Conservation (phyloP, 805 yeast species). For the Candida verbasci region DNA sequence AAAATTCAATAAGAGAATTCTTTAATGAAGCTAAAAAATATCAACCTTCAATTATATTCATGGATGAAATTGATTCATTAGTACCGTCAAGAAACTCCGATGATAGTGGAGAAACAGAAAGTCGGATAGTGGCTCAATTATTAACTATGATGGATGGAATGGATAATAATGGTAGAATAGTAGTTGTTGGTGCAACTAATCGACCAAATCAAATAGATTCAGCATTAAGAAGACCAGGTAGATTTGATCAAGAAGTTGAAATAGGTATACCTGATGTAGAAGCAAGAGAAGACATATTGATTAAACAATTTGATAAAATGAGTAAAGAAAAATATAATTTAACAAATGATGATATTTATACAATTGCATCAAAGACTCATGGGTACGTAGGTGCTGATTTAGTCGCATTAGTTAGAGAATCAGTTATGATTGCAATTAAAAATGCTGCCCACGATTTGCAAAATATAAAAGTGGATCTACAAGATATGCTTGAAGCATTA, state of each 20-base stretch:
- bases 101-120: slow-evolving; percentile 86
- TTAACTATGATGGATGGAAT: slow-evolving; percentile 78
- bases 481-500: slow-evolving; percentile 69
- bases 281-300: slow-evolving; percentile 70
- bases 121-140: slow-evolving; percentile 84
- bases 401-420: slow-evolving; percentile 80
- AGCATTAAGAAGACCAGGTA: slow-evolving; percentile 78
- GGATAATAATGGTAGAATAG: slow-evolving; percentile 60
- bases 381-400: slow-evolving; percentile 98
- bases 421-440: slow-evolving; percentile 81
- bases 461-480: slow-evolving; percentile 43
- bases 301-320: slow-evolving; percentile 56
- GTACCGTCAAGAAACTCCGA: slow-evolving; percentile 83
- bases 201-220: slow-evolving; percentile 66
- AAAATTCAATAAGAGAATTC: slow-evolving; percentile 70
- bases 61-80: slow-evolving; percentile 91
- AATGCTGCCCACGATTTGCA: slow-evolving; percentile 41
- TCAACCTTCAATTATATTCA: slow-evolving; percentile 83
- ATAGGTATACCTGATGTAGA: slow-evolving; percentile 87
- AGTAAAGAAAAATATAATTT: slow-evolving; percentile 42
- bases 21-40: slow-evolving; percentile 81
- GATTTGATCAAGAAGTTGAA: slow-evolving; percentile 87
- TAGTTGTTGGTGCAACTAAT: slow-evolving; percentile 72
- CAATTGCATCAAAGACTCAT: slow-evolving; percentile 75
- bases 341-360: slow-evolving; percentile 49